Evolutionary conservation across 2,329 filamentous ascomycete genomes (phyloP), one percentile per base, ranked within the genome.

Genomic region (Niveomyces coronatus): DNA sequence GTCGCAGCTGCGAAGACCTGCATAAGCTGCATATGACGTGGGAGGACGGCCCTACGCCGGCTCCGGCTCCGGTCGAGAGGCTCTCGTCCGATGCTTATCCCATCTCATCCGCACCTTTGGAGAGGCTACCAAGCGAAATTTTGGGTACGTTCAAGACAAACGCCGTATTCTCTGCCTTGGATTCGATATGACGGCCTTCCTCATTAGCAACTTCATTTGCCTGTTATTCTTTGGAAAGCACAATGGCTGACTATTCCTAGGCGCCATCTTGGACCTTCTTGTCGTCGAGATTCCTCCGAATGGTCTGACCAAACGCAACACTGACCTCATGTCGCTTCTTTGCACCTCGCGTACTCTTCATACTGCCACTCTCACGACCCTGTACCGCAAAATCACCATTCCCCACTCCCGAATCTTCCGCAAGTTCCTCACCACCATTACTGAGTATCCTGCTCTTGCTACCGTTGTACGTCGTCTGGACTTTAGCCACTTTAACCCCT

Each of bases 401-500:
- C 84, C 85, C 5, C 84, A 88, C 65, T 89, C 85, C 18, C 69
- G 78, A 43, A 85, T 87, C 55, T 91, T 88, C 62, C 79, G 79
- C 53, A 89, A 89, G 60, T 85, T 87, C 49, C 71, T 87, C 34
- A 67, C 69, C 41, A 83, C 85, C 51, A 67, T 89, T 46, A 64
- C 67, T 31, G 63, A 72, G 42, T 78, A 87, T 54, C 74, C 76
- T 3, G 67, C 76, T 8, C 67, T 88, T 38, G 85, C 84, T 31
- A 80, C 76, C 28, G 76, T 88, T 49, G 82, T 89, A 31, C 77
- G 82, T 41, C 79, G 85, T 35, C 65, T 89, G 31, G 85, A 91
- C 61, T 88, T 91, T 52, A 87, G 82, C 45, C 84, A 88, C 64
- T 88, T 88, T 61, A 88, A 85, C 55, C 84, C 83, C 16, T 77